Percentiles rank a stretch among this genome's conserved stretches.
Conservation (phyloP, 306 rosid genomes). For the Coriaria nepalensis region DNA sequence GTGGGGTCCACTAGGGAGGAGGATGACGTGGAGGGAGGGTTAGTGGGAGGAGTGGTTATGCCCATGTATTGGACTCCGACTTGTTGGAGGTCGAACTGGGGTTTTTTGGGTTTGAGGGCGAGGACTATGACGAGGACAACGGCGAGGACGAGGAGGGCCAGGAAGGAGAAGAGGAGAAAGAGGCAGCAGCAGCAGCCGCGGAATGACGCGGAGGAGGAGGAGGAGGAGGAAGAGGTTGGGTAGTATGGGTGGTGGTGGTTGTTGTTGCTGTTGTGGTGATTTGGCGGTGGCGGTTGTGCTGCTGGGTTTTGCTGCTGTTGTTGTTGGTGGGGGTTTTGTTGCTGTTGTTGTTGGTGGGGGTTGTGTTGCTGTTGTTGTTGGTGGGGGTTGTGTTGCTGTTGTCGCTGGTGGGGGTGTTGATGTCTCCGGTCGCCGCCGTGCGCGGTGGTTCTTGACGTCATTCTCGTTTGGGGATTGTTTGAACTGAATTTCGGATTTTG, state of each 20-base stretch:
- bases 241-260: slow-evolving; percentile 16
- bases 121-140: slow-evolving; percentile 60
- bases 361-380: slow-evolving; percentile 4
- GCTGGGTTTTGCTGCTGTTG: background rate
- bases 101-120: slow-evolving; percentile 86
- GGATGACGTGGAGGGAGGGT: slow-evolving; percentile 9
- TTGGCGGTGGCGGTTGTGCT: background rate
- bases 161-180: slow-evolving; percentile 72
- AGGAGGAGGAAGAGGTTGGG: slow-evolving; percentile 13
- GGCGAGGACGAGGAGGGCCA: slow-evolving; percentile 66
- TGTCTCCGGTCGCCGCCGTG: background rate
- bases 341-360: no score
- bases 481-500: no score
- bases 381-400: background rate
- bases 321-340: background rate
- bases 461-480: no score
- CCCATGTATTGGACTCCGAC: slow-evolving; percentile 80
- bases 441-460: no score
- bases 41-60: slow-evolving; percentile 29
- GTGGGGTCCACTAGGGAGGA: slow-evolving; percentile 9
- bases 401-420: background rate
- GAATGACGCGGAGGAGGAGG: slow-evolving; percentile 45
- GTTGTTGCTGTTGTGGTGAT: slow-evolving; percentile 7
- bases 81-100: slow-evolving; percentile 88
- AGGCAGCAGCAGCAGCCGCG: slow-evolving; percentile 93